Evolutionary conservation across 2,329 filamentous ascomycete genomes (phyloP), one percentile per base, ranked within the genome.

Genomic region (Pseudovirgaria hyperparasitica): DNA sequence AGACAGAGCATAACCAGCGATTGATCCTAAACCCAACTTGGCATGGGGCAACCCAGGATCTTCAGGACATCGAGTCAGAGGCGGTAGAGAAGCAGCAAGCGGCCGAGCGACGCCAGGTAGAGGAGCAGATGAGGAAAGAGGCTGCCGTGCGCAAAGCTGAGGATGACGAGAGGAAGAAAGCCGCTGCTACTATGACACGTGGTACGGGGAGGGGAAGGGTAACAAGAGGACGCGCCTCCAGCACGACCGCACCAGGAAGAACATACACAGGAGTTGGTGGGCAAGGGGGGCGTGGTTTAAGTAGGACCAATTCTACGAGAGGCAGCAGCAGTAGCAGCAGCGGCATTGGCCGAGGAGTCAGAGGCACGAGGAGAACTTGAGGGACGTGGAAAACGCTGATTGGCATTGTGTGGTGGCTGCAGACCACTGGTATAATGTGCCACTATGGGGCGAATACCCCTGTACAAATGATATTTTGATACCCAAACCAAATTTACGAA

Each of bases 1-100:
- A 98, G 55, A 94, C 90, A 4, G 90, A 98, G 56, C 90, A 98
- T 57, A 96, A 92, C 49, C 86, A 96, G 53, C 76, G 90, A 14
- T 63, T 98, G 26, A 77, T 98, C 23, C 66, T 96, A 23, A 80
- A 93, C 46, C 81, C 84, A 2, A 65, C 73, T 32, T 98, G 87
- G 85, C 78, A 87, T 47, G 90, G 90, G 30, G 81, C 86, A 16
- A 81, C 73, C 4, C 75, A 86, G 45, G 90, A 98, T 55, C 57
- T 93, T 20, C 66, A 72, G n/a, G 84, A 92, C 34, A 70, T 85
- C 30, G 87, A 96, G 54, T 76, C 75, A 28, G 87, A 96, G 49
- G 74, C 74, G 3, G 51, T 74, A 9, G 61, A 76, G 35, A 75
- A 72, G 43, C 79, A 82, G 46, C 76, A 84, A 41, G 82, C 80